Conservation (phyloP, 2,329 filamentous ascomycete species). For the Pezicula radicicola region DNA sequence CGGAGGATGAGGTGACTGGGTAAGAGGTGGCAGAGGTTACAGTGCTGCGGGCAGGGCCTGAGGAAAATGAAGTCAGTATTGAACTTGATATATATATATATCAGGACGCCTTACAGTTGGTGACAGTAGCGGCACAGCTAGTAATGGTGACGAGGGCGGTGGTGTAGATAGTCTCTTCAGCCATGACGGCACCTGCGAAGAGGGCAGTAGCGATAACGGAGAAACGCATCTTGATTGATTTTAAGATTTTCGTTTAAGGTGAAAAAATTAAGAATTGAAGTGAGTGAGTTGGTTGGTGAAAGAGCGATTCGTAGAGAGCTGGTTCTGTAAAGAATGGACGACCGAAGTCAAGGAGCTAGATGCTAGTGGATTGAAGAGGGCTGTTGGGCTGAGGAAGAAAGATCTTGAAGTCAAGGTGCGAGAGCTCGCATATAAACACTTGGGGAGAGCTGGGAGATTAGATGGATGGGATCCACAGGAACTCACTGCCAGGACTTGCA, state of each 20-base stretch:
- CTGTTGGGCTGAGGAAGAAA: constrained; percentile 19
- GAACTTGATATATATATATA: too few species aligned
- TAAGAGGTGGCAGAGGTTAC: constrained; percentile 18
- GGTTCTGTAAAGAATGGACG: constrained; percentile 28
- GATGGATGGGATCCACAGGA: background rate
- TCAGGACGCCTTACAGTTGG: constrained; percentile 34
- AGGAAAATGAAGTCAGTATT: background rate
- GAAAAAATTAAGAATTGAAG: constrained; percentile 4
- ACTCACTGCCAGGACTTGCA: too few species aligned
- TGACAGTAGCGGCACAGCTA: constrained; percentile 44
- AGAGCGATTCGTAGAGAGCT: constrained; percentile 14
- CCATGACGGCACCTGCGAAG: constrained; percentile 29
- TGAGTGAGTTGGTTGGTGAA: constrained; percentile 12
- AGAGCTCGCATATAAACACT: constrained; percentile 13
- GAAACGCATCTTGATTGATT: constrained; percentile 35
- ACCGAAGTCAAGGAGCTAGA: constrained; percentile 23
- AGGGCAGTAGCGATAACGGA: constrained; percentile 28
- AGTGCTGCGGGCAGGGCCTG: constrained; percentile 19
- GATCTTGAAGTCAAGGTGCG: constrained; percentile 3
- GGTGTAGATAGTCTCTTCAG: constrained; percentile 40
- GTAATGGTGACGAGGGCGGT: constrained; percentile 51
- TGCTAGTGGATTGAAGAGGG: constrained; percentile 17
- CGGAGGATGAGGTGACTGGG: constrained; percentile 10
- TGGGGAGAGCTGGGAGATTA: constrained; percentile 12
- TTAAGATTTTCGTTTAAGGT: constrained; percentile 6